Percentiles rank a stretch among this genome's conserved stretches.
Conservation (phyloP, 768 basidiomycete species). For the Leccinum incarnatum region DNA sequence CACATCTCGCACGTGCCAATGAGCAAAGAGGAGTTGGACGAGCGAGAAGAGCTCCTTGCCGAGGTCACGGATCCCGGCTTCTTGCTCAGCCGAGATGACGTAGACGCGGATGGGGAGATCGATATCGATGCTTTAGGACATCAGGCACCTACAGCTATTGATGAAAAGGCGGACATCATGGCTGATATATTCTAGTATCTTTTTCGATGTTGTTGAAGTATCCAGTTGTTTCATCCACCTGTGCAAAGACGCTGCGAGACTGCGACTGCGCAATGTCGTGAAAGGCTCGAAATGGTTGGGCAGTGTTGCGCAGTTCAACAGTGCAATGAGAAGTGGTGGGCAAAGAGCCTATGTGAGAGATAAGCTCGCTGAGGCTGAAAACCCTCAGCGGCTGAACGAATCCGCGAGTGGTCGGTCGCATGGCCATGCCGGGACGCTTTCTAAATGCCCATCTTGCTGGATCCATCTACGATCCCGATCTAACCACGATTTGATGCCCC, state of each 20-base stretch:
- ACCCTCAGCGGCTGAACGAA: not conserved
- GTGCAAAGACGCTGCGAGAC: not conserved
- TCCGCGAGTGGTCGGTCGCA: not conserved
- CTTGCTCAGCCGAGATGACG: conserved; percentile 46
- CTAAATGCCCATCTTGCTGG: not conserved
- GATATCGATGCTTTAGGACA: conserved; percentile 58
- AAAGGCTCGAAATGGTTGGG: not conserved
- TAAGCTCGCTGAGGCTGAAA: conserved; percentile 1
- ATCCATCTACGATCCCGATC: not conserved
- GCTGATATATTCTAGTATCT: conserved; percentile 33
- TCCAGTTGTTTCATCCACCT: not conserved
- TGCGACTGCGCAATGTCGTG: not conserved
- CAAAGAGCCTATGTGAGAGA: not conserved
- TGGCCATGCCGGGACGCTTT: not conserved
- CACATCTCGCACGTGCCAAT: conserved; percentile 68
- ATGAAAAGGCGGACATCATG: conserved; percentile 37
- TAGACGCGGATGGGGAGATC: conserved; percentile 61
- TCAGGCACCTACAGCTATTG: conserved; percentile 47
- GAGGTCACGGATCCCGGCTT: conserved; percentile 71
- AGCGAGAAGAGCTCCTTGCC: conserved; percentile 74
- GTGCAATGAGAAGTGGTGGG: not conserved
- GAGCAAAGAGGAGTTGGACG: conserved; percentile 70
- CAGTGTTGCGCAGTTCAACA: not conserved
- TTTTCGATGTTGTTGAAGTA: not conserved
- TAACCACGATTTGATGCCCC: not conserved